Conservation (phyloP, 2,329 filamentous ascomycete genomes). For the Phoma sp. region DNA sequence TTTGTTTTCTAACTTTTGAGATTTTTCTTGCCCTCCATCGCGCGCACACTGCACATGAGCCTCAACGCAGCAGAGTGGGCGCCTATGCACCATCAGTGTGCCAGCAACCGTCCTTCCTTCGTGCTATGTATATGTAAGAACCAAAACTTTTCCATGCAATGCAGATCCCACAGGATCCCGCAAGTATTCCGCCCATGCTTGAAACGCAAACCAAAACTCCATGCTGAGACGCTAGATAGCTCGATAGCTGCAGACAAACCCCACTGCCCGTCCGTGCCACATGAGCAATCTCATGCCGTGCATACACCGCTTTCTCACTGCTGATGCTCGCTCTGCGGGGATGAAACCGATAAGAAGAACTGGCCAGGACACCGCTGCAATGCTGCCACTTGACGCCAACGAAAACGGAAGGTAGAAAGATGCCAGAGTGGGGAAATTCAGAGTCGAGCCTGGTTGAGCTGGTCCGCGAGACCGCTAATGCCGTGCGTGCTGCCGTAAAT, state of each 20-base stretch:
- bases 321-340: conserved; percentile 24
- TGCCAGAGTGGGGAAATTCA: conserved; percentile 29
- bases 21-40: not conserved
- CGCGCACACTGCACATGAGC: not conserved
- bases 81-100: conserved; percentile 5
- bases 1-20: conserved; percentile 1
- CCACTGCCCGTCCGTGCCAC: conserved; percentile 3
- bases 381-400: conserved; percentile 31
- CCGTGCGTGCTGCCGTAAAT: conserved; percentile 17
- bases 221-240: conserved; percentile 31
- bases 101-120: conserved; percentile 4
- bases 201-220: conserved; percentile 42
- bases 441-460: conserved; percentile 45
- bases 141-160: conserved; percentile 33
- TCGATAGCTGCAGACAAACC: not conserved
- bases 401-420: conserved; percentile 23
- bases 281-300: conserved; percentile 16
- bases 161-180: conserved; percentile 20
- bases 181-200: conserved; percentile 31
- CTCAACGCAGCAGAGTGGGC: not conserved
- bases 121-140: conserved; percentile 20
- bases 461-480: conserved; percentile 41
- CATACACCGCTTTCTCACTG: conserved; percentile 29
- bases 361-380: conserved; percentile 26
- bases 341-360: conserved; percentile 22